These are phyloP conservation scores for Leccinum olivaceopallidum DNA, from an alignment of 768 basidiomycete species.

Conservation along the genomic window DNA sequence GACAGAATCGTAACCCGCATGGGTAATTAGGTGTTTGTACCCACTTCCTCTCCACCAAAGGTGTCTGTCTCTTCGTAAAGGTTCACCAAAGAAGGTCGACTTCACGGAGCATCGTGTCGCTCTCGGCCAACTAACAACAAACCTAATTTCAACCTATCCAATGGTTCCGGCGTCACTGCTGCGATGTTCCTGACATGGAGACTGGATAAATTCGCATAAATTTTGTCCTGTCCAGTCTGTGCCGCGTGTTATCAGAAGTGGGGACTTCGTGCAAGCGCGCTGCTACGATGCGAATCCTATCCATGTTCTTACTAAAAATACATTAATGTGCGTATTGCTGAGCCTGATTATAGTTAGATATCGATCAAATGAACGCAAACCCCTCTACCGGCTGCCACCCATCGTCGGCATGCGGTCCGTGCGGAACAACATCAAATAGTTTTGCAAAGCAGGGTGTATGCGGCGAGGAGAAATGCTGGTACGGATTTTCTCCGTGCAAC, in stretches of 20 bases:
- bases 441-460: constrained; percentile 58
- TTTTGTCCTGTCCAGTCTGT: too few relatives aligned
- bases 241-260: too few relatives aligned
- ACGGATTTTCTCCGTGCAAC: constrained; percentile 53
- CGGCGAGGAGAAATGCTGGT: constrained; percentile 63
- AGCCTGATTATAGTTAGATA: background rate
- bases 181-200: background rate
- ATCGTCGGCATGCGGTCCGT: constrained; percentile 26
- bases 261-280: too few relatives aligned
- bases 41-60: background rate
- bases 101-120: background rate
- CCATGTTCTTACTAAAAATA: background rate
- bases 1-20: background rate
- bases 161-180: background rate
- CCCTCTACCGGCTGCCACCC: constrained; percentile 51
- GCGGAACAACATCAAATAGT: constrained; percentile 56
- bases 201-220: background rate
- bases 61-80: background rate
- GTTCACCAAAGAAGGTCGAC: background rate
- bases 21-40: background rate
- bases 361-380: constrained; percentile 30
- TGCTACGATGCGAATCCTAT: background rate
- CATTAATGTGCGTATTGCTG: background rate
- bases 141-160: background rate
- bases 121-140: background rate